Base-by-base conservation (phyloP, 768 basidiomycete genomes). In the Trametopsis cervina region DNA sequence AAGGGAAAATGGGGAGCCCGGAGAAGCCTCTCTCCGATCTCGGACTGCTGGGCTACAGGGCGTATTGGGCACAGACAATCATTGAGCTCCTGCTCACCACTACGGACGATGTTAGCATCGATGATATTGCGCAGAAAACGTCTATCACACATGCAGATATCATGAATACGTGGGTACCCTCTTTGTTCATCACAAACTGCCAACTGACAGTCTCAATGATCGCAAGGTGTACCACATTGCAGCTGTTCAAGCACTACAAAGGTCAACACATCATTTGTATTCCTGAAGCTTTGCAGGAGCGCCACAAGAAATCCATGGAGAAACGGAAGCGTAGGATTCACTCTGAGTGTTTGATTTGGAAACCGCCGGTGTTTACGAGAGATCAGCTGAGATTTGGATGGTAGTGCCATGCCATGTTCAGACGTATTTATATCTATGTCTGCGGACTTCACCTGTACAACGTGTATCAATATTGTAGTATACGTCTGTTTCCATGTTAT, bases 21-120 rank as follows among this genome's bases (percentile, higher is more conserved):
- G 96, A 99, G 74, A 99, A 99, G 65, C 96, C 96, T 10, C 77
- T 99, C 29, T 86, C 83, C 61, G 96, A 99, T 70, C 73, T 99
- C 41, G 96, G 96, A 20, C 69, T 99, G 51, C 72, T 99, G 54
- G 75, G 88, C 36, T 99, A 99, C 65, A 77, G 95, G 46, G 89
- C 95, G 27, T 99, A 94, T 60, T 99, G 96, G 96, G 87, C 88
- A 42, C 94, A 97, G 65, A 89, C 85, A 42, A 98, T 97, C 59
- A 83, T 98, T 59, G 93, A 97, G 49, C 72, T 93, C 24, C 70
- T 99, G 39, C 68, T 95, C 52, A 78, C 74, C 52, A 75, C 79
- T 18, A 70, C 66, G 13, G 78, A 83, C 45, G 85, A 88, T 44
- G 72, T 98, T 46, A 90, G 86, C 63, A 86, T 99, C 57, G 96